Evolutionary conservation across 2,329 filamentous ascomycete species (phyloP).

Genomic region (Hansfordia pulvinata): DNA sequence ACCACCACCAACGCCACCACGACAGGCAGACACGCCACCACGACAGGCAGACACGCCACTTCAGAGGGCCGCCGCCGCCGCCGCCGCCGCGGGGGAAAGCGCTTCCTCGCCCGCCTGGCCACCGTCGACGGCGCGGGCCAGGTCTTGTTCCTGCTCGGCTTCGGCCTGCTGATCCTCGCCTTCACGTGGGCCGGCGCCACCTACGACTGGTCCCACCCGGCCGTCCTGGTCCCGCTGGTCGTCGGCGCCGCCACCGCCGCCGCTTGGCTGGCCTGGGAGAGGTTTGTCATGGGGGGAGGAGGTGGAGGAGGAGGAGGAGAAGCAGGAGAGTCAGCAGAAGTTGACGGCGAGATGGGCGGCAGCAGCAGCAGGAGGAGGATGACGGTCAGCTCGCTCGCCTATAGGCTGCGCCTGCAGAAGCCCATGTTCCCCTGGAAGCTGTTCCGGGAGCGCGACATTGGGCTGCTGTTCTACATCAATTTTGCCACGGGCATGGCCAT

Average conservation of each 20-base stretch:
- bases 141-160: conserved; percentile 38
- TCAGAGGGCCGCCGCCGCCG: too few species aligned
- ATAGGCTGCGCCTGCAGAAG: conserved; percentile 36
- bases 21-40: too few species aligned
- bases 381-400: conserved; percentile 29
- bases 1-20: too few species aligned
- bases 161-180: conserved; percentile 38
- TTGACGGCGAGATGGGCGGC: too few species aligned
- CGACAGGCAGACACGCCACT: too few species aligned
- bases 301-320: too few species aligned
- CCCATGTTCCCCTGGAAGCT: conserved; percentile 53
- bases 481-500: conserved; percentile 43
- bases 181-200: conserved; percentile 41
- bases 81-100: conserved; percentile 6
- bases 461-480: conserved; percentile 48
- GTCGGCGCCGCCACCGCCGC: conserved; percentile 26
- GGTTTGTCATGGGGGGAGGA: too few species aligned
- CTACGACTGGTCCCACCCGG: conserved; percentile 34
- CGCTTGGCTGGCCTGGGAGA: conserved; percentile 35
- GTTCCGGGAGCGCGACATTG: conserved; percentile 41
- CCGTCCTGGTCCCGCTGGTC: conserved; percentile 34
- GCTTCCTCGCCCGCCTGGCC: conserved; percentile 30
- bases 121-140: conserved; percentile 44
- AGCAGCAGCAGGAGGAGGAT: too few species aligned
- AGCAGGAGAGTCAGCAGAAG: too few species aligned